A percentile compares a stretch with the other conserved stretches of the same genome.
These are phyloP conservation scores for Calonectria naviculata DNA, from an alignment of 2,329 filamentous ascomycete species.

Conservation along the genomic window DNA sequence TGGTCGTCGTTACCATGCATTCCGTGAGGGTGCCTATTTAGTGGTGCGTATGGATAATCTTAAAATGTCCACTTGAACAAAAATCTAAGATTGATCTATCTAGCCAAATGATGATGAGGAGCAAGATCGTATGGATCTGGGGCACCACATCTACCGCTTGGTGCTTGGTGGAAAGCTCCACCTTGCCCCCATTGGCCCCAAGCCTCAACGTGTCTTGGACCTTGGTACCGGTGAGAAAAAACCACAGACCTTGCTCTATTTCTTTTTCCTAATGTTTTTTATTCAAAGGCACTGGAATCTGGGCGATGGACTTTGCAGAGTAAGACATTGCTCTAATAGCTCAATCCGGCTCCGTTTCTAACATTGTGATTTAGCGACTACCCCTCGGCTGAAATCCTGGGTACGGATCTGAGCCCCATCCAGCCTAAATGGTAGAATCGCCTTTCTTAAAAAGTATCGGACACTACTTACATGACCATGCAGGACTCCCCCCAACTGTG, in stretches of 20 bases:
- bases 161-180: slow-evolving; percentile 2
- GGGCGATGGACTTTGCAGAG: slow-evolving; percentile 23
- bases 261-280: not conserved
- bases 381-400: slow-evolving; percentile 11
- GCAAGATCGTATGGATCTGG: slow-evolving; percentile 20
- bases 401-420: slow-evolving; percentile 21
- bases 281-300: slow-evolving; percentile 14
- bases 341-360: not conserved
- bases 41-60: slow-evolving; percentile 6
- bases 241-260: too few species aligned
- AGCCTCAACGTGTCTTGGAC: slow-evolving; percentile 15
- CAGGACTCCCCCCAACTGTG: slow-evolving; percentile 17
- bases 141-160: slow-evolving; percentile 15
- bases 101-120: slow-evolving; percentile 23
- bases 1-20: slow-evolving; percentile 18
- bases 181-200: slow-evolving; percentile 2
- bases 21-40: slow-evolving; percentile 19
- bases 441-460: not conserved
- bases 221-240: slow-evolving; percentile 7
- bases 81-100: not conserved
- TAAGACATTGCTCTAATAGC: not conserved
- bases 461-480: not conserved
- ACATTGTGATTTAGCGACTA: not conserved
- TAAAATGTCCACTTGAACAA: not conserved
- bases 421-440: slow-evolving; percentile 14